Evolutionary conservation across 2,329 filamentous ascomycete genomes (phyloP), one percentile per base, ranked within the genome.

Genomic region (Penicillium sp.): DNA sequence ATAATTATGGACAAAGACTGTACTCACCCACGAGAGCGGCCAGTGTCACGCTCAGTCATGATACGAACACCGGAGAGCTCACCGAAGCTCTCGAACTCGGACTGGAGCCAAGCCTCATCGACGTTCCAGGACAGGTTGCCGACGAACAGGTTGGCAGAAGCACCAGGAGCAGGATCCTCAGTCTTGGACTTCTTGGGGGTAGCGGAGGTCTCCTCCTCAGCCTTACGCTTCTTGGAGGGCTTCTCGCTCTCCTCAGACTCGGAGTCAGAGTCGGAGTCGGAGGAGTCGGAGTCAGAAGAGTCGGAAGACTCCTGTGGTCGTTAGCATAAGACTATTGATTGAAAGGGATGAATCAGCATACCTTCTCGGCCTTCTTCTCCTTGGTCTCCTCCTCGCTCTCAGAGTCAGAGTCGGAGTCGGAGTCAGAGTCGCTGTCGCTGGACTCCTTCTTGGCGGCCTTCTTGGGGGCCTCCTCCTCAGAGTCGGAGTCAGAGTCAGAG

Each of bases 111-210:
- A 57, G 88, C 82, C 70, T 95, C 90, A 61, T 94, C 87, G 46
- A 95, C 77, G 66, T 84, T 87, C 89, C 89, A 96, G 72, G 87
- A 88, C 56, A 96, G 77, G 76, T 88, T 91, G 60, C 90, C 90
- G 57, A 89, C 82, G 71, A 95, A 96, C 46, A 96, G 82, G 63
- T 89, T 95, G 58, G 65, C 56, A 28, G 65, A 66, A 24, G 62
- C 65, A 55, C 63, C 55, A 37, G 62, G 58, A 24, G 56, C 53
- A n/a, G n/a, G n/a, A 28, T 62, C 63, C 45, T 70, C 69, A 29
- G 68, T 68, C 82, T 88, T 89, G 64, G 80, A 72, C 78, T 88
- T 87, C 68, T 78, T 77, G n/a, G n/a, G n/a, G 45, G 71, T 61
- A 29, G 62, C 61, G 34, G 73, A 54, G 12, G 66, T n/a, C n/a